Conservation (phyloP, 2,329 filamentous ascomycete species). For the Stemphylium lycopersici region DNA sequence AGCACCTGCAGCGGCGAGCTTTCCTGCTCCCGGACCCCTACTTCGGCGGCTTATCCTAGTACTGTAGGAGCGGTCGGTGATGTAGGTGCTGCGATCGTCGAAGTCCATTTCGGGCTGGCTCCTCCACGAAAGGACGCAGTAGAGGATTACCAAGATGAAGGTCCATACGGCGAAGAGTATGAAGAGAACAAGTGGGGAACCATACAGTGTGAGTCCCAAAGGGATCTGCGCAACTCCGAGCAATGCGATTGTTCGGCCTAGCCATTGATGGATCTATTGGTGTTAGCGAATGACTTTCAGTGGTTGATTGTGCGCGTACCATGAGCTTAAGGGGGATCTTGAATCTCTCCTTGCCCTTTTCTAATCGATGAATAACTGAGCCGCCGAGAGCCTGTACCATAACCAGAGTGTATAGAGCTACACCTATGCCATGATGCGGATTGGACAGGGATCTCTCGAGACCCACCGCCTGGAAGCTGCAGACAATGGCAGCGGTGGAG, state of each 20-base stretch:
- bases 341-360: constrained; percentile 59
- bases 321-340: constrained; percentile 65
- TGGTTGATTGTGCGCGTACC: constrained; percentile 46
- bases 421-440: constrained; percentile 82
- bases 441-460: constrained; percentile 74
- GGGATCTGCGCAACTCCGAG: constrained; percentile 87
- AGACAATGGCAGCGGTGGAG: constrained; percentile 72
- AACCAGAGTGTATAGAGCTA: constrained; percentile 77
- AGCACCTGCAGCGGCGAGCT: constrained; percentile 61
- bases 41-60: constrained; percentile 46
- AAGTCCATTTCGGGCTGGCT: constrained; percentile 62
- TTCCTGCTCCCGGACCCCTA: constrained; percentile 49
- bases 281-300: constrained; percentile 15
- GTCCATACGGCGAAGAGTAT: constrained; percentile 84
- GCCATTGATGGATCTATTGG: constrained; percentile 82
- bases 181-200: constrained; percentile 83
- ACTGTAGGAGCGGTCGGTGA: constrained; percentile 58
- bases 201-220: constrained; percentile 87
- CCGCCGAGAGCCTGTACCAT: constrained; percentile 74
- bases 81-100: constrained; percentile 64
- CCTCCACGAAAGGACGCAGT: constrained; percentile 80
- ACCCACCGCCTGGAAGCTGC: constrained; percentile 81
- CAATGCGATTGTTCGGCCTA: constrained; percentile 77
- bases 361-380: constrained; percentile 63
- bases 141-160: constrained; percentile 72